A percentile compares a stretch with the other conserved stretches of the same genome.
phyloP scores from a whole-genome alignment of 2,329 filamentous ascomycete species.

The Falciphora oryzae region DNA sequence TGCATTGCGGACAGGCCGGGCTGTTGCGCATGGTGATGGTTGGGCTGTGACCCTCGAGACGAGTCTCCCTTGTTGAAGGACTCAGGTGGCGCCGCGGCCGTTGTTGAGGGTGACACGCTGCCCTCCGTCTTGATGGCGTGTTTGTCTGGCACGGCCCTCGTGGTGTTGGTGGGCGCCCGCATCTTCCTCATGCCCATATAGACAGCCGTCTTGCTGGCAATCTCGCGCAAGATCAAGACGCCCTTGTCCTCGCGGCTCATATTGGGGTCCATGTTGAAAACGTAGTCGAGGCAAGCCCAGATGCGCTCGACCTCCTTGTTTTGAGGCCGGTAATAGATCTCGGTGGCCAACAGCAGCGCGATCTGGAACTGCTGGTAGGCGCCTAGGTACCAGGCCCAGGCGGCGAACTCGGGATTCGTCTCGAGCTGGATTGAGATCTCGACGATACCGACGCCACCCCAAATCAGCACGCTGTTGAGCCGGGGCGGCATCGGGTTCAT shows the following conservation, averaged over 20 bases:
- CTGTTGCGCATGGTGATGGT: slow-evolving; percentile 7
- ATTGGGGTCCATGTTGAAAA: slow-evolving; percentile 55
- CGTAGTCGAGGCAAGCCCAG: slow-evolving; percentile 66
- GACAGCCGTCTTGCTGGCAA: slow-evolving; percentile 53
- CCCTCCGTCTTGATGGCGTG: slow-evolving; percentile 28
- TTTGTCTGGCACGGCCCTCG: slow-evolving; percentile 30
- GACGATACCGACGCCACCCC: slow-evolving; percentile 48
- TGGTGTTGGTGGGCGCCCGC: slow-evolving; percentile 43
- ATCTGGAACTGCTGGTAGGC: slow-evolving; percentile 69
- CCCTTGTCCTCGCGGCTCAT: slow-evolving; percentile 52
- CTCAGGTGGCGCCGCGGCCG: slow-evolving; percentile 15
- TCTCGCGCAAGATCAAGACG: slow-evolving; percentile 53
- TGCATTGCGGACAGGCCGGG: neutral
- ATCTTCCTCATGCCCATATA: slow-evolving; percentile 56
- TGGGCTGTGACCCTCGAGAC: slow-evolving; percentile 5
- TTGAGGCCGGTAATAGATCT: slow-evolving; percentile 55
- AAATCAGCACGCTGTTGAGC: slow-evolving; percentile 57
- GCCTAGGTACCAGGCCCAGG: slow-evolving; percentile 66
- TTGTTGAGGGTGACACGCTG: slow-evolving; percentile 8
- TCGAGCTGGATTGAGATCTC: slow-evolving; percentile 43
- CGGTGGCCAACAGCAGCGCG: slow-evolving; percentile 61
- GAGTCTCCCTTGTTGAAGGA: slow-evolving; percentile 10
- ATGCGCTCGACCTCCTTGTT: slow-evolving; percentile 57
- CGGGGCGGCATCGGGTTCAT: slow-evolving; percentile 50
- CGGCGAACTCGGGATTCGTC: slow-evolving; percentile 37